Evolutionary conservation across 2,329 filamentous ascomycete genomes (phyloP).

Genomic region (Monosporascus sp.): DNA sequence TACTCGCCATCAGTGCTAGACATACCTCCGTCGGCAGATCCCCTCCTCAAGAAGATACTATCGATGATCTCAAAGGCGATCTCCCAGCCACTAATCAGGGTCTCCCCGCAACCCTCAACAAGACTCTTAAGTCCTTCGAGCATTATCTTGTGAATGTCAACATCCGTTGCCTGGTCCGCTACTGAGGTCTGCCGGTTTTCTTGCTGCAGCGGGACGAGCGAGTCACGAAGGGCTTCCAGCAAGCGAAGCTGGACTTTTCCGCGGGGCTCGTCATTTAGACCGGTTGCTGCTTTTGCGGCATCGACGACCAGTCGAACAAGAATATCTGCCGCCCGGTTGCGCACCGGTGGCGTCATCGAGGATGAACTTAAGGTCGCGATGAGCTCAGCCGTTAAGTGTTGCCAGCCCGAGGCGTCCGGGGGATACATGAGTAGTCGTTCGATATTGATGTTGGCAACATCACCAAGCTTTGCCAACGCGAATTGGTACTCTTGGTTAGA

Average conservation of each 20-base stretch:
- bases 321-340: conserved; percentile 59
- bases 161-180: conserved; percentile 57
- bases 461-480: conserved; percentile 68
- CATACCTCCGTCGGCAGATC: conserved; percentile 27
- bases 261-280: conserved; percentile 44
- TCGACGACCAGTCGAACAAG: conserved; percentile 55
- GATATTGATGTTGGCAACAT: conserved; percentile 69
- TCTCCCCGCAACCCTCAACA: conserved; percentile 84
- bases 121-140: conserved; percentile 77
- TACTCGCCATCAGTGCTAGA: conserved; percentile 25
- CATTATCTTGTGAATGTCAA: conserved; percentile 75
- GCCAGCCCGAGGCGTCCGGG: conserved; percentile 71
- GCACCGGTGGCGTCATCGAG: conserved; percentile 44
- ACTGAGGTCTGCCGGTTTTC: conserved; percentile 49
- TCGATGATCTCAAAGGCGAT: conserved; percentile 80
- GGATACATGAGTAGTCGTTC: conserved; percentile 65
- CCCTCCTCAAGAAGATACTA: conserved; percentile 62
- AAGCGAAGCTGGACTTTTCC: conserved; percentile 67
- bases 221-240: conserved; percentile 59
- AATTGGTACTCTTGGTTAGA: conserved; percentile 60
- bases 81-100: conserved; percentile 76
- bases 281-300: conserved; percentile 50
- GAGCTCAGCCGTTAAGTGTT: conserved; percentile 53
- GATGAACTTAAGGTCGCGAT: conserved; percentile 45
- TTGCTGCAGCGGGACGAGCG: conserved; percentile 54